phyloP scores from a whole-genome alignment of 129 eudicot species.

The Mikania micrantha region DNA sequence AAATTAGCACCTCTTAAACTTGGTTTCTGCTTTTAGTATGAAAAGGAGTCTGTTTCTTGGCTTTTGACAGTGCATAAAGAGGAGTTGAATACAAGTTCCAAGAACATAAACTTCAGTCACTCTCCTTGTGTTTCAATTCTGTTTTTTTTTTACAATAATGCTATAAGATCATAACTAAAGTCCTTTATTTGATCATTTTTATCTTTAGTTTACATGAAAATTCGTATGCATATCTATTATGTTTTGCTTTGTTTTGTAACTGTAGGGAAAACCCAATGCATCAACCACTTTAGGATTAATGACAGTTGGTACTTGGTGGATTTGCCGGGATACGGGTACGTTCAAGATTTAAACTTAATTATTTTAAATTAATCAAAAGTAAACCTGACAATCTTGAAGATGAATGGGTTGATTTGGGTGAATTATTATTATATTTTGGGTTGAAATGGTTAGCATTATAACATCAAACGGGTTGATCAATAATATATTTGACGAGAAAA shows the following conservation, averaged over 20 bases:
- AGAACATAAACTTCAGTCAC: background rate
- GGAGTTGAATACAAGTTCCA: background rate
- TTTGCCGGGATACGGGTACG: slow-evolving; percentile 94
- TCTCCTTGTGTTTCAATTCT: background rate
- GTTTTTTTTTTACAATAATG: slow-evolving; percentile 5
- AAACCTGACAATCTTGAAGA: no score
- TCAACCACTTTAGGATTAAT: slow-evolving; percentile 89
- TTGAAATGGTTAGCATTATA: no score
- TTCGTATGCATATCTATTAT: background rate
- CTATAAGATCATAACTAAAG: background rate
- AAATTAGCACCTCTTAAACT: background rate
- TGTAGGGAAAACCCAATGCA: slow-evolving; percentile 98
- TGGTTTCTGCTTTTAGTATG: background rate
- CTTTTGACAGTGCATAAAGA: background rate
- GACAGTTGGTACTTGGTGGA: slow-evolving; percentile 96
- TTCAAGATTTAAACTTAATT: background rate
- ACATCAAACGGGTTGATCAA: no score
- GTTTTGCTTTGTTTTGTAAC: slow-evolving; percentile 38
- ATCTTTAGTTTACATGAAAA: background rate
- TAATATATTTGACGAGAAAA: no score
- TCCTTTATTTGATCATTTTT: background rate
- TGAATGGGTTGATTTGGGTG: no score
- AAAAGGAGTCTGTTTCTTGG: background rate
- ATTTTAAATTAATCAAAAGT: background rate
- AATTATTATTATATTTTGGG: no score